phyloP scores from a whole-genome alignment of 2,329 filamentous ascomycete species.

The Phialocephala subalpina region DNA sequence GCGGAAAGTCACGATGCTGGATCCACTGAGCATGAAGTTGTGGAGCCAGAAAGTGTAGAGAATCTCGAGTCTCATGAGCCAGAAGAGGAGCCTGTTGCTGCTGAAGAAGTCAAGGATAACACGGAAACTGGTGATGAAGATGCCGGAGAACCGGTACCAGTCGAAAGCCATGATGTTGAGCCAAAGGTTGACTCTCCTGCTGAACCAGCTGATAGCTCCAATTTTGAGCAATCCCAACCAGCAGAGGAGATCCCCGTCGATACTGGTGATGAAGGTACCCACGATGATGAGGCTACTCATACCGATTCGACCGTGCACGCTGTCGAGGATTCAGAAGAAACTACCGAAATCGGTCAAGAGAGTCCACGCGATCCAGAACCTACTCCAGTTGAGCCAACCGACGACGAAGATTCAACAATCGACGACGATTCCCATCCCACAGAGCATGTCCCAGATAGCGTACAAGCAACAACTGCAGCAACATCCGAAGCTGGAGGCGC shows the following conservation, averaged over 20 bases:
- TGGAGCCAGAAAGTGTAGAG: background rate
- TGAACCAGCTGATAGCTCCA: background rate
- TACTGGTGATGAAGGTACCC: background rate
- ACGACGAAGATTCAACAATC: background rate
- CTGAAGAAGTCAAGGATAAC: background rate
- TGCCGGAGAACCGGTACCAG: background rate
- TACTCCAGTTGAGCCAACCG: background rate
- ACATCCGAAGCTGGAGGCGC: background rate
- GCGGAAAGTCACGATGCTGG: background rate
- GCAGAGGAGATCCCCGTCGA: background rate
- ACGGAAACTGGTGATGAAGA: background rate
- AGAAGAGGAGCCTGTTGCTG: background rate
- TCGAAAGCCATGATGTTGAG: background rate
- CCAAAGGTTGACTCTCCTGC: background rate
- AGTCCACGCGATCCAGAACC: slow-evolving; percentile 1
- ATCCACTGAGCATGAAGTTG: background rate
- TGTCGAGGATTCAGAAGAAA: background rate
- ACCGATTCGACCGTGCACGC: background rate
- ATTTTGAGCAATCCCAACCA: background rate
- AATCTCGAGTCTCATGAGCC: background rate
- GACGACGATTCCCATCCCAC: background rate
- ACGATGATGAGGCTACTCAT: background rate
- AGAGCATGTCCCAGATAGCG: background rate
- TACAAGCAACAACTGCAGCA: background rate
- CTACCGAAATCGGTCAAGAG: background rate